phyloP scores from a whole-genome alignment of 257 asterid genomes.

The Cordia subcordata region DNA sequence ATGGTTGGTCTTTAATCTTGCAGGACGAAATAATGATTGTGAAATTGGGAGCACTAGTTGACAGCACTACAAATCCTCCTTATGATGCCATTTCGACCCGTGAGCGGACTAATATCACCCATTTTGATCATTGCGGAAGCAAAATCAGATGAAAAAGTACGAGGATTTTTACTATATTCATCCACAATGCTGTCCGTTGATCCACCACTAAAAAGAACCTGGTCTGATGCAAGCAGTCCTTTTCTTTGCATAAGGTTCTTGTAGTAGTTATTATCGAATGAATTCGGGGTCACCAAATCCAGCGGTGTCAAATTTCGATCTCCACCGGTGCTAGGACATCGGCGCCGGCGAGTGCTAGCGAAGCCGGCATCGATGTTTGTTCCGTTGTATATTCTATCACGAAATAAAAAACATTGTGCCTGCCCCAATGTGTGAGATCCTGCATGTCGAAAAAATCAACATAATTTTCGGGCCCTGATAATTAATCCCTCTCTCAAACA shows the following conservation, averaged over 20 bases:
- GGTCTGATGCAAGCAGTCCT: conserved; percentile 37
- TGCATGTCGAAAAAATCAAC: conserved; percentile 2
- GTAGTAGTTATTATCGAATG: conserved; percentile 9
- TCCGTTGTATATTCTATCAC: conserved; percentile 30
- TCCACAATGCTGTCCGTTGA: conserved; percentile 24
- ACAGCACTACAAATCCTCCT: not conserved
- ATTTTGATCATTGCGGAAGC: conserved; percentile 12
- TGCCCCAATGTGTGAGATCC: conserved; percentile 44
- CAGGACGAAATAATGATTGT: too few species aligned
- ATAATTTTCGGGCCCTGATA: too few species aligned
- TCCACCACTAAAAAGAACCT: conserved; percentile 23
- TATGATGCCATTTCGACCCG: not conserved
- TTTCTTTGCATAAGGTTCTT: conserved; percentile 23
- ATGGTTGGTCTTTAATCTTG: too few species aligned
- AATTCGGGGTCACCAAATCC: conserved; percentile 5
- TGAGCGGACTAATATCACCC: not conserved
- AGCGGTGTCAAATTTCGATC: conserved; percentile 31
- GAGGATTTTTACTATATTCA: conserved; percentile 20
- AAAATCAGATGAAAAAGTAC: conserved; percentile 18
- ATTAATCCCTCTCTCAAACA: too few species aligned
- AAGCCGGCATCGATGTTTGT: conserved; percentile 28
- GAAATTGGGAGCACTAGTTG: not conserved
- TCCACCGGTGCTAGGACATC: conserved; percentile 31
- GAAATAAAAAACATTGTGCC: conserved; percentile 27
- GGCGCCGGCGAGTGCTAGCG: conserved; percentile 23